Base-by-base conservation (phyloP, 2,329 filamentous ascomycete species). In the Phaeoacremonium minimum region DNA sequence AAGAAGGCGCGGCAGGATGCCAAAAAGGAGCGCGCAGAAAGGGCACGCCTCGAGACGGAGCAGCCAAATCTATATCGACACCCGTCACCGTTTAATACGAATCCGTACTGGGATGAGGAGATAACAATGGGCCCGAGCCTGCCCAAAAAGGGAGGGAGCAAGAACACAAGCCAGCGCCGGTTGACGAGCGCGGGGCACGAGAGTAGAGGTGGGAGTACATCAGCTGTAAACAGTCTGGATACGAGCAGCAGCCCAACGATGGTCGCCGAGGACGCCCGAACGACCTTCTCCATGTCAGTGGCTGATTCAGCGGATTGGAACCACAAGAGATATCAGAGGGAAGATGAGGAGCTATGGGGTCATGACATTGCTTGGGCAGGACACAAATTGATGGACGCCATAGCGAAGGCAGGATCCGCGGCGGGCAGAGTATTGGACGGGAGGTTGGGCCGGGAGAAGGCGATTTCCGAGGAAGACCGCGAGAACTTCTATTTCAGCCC, bases 271-370 rank as follows among this genome's bases (percentile, higher is more conserved):
- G 67, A 78, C 51, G 60, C 57, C 37, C 58, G 60, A 18, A 58
- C 59, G 32, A 71, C 63, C 46, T 43, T 61, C 28, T 61, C 57
- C 18, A 46, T 56, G 32, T 57, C 54, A 30, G 53, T 62, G 51
- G 63, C 47, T 18, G 57, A 46, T 6, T 51, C 66, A 18, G 59
- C 60, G 36, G 82, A 81, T 32, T 89, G 85, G 85, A 91, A 93
- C 52, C 73, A 73, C 49, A 81, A 80, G 58, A 77, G 84, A 43
- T 90, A 94, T 57, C 87, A 95, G 58, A 73, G 89, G 36, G 87
- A 93, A 56, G 89, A 95, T 46, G 90, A 96, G 61, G 81, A 86
- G 46, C 70, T 95, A 6, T 94, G 87, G 86, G 87, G 87, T 14
- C 60, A 76, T 44, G 78, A 82, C 49, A 62, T 73, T 37, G 57